Evolutionary conservation across 805 yeast genomes (phyloP), one percentile per base, ranked within the genome.

Genomic region (Pichia nakasei): DNA sequence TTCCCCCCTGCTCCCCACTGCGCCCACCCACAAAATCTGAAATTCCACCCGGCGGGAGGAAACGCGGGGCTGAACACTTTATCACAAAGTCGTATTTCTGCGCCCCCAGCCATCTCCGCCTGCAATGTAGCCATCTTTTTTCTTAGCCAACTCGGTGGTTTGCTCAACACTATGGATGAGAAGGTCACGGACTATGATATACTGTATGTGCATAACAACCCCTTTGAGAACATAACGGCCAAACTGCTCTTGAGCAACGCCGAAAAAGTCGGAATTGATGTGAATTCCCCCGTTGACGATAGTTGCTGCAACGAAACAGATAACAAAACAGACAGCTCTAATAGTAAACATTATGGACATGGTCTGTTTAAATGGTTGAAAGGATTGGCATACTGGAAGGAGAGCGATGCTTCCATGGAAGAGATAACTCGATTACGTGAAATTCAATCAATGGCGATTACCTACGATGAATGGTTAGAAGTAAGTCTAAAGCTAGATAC

Each of bases 401-500:
- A 29, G 15, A 15, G 7, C 8, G 32, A 29, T 12, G 15, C n/a
- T 29, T 29, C 13, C 12, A 9, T 15, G 15, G 6, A 3, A 15
- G 32, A 29, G 15, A 29, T 29, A 1, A 29, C 12, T 6, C 12
- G 15, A 15, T 12, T 29, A 13, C 32, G 5, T 15, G 15, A 4
- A 15, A 5, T 69, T 46, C 78, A 72, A 58, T 65, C 63, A 38
- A 67, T 69, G 19, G 76, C 81, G 0, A 65, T 67, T 3, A 70
- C 76, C 2, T 64, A 61, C 40, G 29, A 65, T 8, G 76, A 76
- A 39, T 91, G 97, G 97, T 67, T 73, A 26, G 73, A 71, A 1
- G 69, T 78, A 0, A 79, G 91, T 8, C 56, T 69, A 21, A 60
- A 75, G 46, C 66, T 91, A 22, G 98, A 91, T 57, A 68, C 67